phyloP scores from a whole-genome alignment of 352 stramenopile species.

The Phytophthora megakarya region DNA sequence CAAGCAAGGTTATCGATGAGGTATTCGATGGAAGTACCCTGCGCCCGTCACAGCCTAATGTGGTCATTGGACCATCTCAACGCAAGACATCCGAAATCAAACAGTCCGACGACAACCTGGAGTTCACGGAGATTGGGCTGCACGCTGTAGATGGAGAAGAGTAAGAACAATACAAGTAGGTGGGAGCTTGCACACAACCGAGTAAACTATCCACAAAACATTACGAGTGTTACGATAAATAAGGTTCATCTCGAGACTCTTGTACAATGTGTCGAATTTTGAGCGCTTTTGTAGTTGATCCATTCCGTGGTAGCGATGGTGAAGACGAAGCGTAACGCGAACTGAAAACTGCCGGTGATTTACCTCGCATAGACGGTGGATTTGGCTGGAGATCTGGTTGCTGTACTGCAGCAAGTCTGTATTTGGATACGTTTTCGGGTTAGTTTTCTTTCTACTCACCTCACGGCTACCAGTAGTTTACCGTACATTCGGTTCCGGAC shows the following conservation, averaged over 20 bases:
- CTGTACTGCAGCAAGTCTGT: conserved; percentile 25
- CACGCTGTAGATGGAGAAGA: conserved; percentile 48
- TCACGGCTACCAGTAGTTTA: not conserved
- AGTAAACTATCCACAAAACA: not conserved
- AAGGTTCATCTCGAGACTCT: conserved; percentile 71
- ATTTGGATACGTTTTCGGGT: not conserved
- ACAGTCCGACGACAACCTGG: conserved; percentile 38
- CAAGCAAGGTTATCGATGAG: conserved; percentile 46
- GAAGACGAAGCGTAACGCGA: conserved; percentile 7
- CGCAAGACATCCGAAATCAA: conserved; percentile 15
- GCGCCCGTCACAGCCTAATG: conserved; percentile 7
- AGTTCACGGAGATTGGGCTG: conserved; percentile 74
- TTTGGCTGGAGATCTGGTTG: conserved; percentile 1
- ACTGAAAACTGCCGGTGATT: conserved; percentile 8
- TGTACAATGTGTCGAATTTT: conserved; percentile 78
- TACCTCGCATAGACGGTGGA: not conserved
- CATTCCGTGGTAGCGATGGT: conserved; percentile 17
- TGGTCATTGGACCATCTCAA: conserved; percentile 7
- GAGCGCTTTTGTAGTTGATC: conserved; percentile 50
- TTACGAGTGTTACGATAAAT: conserved; percentile 64
- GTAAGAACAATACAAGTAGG: not conserved
- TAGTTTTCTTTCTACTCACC: not conserved
- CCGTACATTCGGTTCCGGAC: conserved; percentile 33
- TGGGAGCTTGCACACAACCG: not conserved
- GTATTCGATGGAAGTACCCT: conserved; percentile 31